These are phyloP conservation scores for Xylaria sp. DNA, from an alignment of 2,329 filamentous ascomycete genomes.

Conservation along the genomic window DNA sequence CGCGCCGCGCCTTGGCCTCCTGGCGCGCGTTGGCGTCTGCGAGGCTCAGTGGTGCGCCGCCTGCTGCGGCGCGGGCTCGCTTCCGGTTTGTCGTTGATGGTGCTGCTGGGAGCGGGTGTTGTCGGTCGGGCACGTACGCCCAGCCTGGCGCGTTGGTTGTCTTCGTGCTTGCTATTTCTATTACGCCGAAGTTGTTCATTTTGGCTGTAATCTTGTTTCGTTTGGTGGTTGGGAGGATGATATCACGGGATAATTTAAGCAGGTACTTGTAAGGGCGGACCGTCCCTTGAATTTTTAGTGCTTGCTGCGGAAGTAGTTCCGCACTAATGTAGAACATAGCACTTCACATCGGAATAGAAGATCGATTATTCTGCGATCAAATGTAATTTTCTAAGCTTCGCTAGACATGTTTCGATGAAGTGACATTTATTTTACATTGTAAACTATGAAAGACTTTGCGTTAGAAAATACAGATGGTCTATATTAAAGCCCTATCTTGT, in stretches of 20 bases:
- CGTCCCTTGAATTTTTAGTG: conserved; percentile 16
- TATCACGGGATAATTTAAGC: not conserved
- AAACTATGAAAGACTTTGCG: too few relatives aligned
- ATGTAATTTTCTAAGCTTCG: too few relatives aligned
- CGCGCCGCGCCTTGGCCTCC: conserved; percentile 81
- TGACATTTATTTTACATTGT: too few relatives aligned
- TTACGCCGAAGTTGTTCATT: conserved; percentile 79
- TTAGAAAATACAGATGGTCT: too few relatives aligned
- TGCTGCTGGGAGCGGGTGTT: conserved; percentile 54
- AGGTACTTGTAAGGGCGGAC: not conserved
- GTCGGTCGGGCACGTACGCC: conserved; percentile 87
- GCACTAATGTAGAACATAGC: not conserved
- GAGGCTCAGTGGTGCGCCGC: conserved; percentile 58
- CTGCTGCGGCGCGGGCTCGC: conserved; percentile 69
- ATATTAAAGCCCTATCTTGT: too few relatives aligned
- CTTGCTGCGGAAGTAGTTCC: conserved; percentile 14
- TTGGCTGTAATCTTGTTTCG: not conserved
- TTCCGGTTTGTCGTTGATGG: conserved; percentile 67
- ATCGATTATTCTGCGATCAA: too few relatives aligned
- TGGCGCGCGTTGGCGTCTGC: conserved; percentile 82
- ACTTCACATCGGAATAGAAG: too few relatives aligned
- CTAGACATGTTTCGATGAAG: too few relatives aligned
- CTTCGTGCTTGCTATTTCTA: conserved; percentile 79
- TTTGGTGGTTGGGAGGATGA: conserved; percentile 1
- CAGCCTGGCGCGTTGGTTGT: conserved; percentile 82